A percentile compares a stretch with the other conserved stretches of the same genome.
phyloP scores from a whole-genome alignment of 2,329 filamentous ascomycete species.

The Arthrobotrys sphaeroides region DNA sequence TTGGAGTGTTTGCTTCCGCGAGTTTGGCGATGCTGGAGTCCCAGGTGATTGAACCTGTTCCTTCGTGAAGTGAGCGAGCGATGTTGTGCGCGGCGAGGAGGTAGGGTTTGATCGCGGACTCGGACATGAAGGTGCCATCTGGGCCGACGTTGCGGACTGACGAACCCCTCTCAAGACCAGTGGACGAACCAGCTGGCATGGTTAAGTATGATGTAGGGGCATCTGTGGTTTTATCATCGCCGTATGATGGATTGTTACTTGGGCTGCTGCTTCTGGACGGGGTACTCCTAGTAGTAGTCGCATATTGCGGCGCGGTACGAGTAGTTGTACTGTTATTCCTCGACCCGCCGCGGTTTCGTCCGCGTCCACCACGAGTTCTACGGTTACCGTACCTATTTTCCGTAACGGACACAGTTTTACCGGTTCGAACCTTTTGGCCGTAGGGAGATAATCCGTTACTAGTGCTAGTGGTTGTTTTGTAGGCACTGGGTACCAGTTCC shows the following conservation, averaged over 20 bases:
- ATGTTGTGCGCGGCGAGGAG: slow-evolving; percentile 44
- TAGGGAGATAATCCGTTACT: background rate
- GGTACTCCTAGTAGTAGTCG: background rate
- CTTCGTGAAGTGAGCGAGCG: slow-evolving; percentile 37
- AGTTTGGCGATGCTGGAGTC: slow-evolving; percentile 40
- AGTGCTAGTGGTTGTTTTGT: background rate
- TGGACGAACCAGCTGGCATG: slow-evolving; percentile 49
- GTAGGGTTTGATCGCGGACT: slow-evolving; percentile 36
- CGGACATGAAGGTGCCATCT: slow-evolving; percentile 48
- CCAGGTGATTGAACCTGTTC: slow-evolving; percentile 34
- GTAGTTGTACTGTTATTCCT: background rate
- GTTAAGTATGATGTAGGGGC: slow-evolving; percentile 17
- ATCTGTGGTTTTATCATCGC: slow-evolving; percentile 5
- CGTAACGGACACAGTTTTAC: background rate
- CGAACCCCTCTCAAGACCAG: slow-evolving; percentile 28
- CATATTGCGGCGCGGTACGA: background rate
- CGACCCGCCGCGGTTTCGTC: background rate
- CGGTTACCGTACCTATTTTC: background rate
- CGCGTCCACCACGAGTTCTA: background rate
- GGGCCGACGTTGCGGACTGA: slow-evolving; percentile 38
- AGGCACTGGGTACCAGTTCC: too few relatives aligned
- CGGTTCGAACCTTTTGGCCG: background rate
- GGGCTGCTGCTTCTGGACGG: background rate
- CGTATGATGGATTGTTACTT: slow-evolving; percentile 6
- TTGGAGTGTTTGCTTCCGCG: slow-evolving; percentile 31